Base-by-base conservation (phyloP, 2,329 filamentous ascomycete genomes). In the Thelonectria olida region DNA sequence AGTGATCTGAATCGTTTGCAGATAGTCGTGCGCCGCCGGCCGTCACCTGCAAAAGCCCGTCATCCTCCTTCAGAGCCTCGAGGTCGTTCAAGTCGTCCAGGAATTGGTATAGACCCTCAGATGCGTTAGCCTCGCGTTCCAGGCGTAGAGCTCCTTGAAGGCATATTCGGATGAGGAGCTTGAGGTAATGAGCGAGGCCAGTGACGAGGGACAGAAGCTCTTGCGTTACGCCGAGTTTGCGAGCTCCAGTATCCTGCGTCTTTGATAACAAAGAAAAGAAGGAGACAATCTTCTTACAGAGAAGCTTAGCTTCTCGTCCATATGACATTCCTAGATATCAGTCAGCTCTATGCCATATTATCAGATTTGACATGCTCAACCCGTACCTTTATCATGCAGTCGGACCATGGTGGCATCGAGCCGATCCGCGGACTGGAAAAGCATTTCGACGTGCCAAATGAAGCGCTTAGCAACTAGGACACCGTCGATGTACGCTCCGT, bases 261-360 rank as follows among this genome's bases (percentile, higher is more conserved):
- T 97, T 97, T 6, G 95, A 97, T 8, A 99, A 84, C 17, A 99
- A 82, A 12, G 93, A 93, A 76, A 99, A 99, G 82, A 99, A 99
- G 23, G 95, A 92, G 6, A 99, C 96, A 55, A 99, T 97, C 79
- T 99, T 99, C 79, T 99, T 99, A 83, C 96, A 99, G n/a, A 99
- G 87, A 51, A 99, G 84, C 79, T 99, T 99, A n/a, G 96, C 92
- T 81, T 99, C 96, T 72, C 96, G 89, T 17, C 92, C 91, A 75
- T 98, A 99, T 9, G 93, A 92, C 63, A 99, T 85, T 64, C 92
- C 93, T 92, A 74, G 7, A 42, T 2, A 7, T 4, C 39, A 36
- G 59, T 72, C 56, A 72, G 70, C 39, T 49, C 25, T 19, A 6
- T 27, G 12, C 22, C 22, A 19, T 7, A 20, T 20, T 31, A 31